Evolutionary conservation across 768 basidiomycete species (phyloP).

Genomic region (Boletus fagicola): DNA sequence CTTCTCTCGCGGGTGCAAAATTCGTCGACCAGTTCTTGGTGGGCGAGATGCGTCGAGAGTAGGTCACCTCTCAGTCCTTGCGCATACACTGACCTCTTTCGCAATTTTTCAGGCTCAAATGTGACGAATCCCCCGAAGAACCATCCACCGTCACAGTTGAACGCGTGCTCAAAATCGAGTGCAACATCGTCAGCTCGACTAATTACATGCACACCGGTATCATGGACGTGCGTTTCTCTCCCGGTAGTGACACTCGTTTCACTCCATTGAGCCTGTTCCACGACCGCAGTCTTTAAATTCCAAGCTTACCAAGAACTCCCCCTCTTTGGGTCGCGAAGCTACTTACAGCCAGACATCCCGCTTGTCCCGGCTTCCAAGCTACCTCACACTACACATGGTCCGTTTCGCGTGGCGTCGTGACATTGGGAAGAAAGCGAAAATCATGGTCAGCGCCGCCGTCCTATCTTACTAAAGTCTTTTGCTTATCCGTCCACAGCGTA

Average conservation of each 20-base stretch:
- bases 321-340: slow-evolving; percentile 76
- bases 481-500: slow-evolving; percentile 47
- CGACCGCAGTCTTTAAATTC: slow-evolving; percentile 72
- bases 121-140: slow-evolving; percentile 83
- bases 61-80: not conserved
- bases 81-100: slow-evolving; percentile 21
- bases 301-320: slow-evolving; percentile 81
- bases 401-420: slow-evolving; percentile 95
- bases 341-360: slow-evolving; percentile 79
- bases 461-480: not conserved
- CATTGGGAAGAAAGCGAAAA: slow-evolving; percentile 91
- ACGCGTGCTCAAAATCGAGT: slow-evolving; percentile 83
- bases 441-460: slow-evolving; percentile 62
- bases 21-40: slow-evolving; percentile 82
- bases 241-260: slow-evolving; percentile 3
- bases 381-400: slow-evolving; percentile 91
- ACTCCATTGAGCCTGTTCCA: not conserved
- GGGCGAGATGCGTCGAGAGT: slow-evolving; percentile 76
- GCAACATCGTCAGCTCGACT: slow-evolving; percentile 83
- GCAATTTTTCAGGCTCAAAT: slow-evolving; percentile 55
- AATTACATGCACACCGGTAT: slow-evolving; percentile 91
- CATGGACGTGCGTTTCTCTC: slow-evolving; percentile 55
- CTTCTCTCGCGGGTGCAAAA: slow-evolving; percentile 41
- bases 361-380: slow-evolving; percentile 78
- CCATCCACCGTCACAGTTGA: slow-evolving; percentile 60